Percentiles rank a stretch among this genome's conserved stretches.
phyloP scores from a whole-genome alignment of 352 stramenopile species.

The Globisporangium acanthophoron region DNA sequence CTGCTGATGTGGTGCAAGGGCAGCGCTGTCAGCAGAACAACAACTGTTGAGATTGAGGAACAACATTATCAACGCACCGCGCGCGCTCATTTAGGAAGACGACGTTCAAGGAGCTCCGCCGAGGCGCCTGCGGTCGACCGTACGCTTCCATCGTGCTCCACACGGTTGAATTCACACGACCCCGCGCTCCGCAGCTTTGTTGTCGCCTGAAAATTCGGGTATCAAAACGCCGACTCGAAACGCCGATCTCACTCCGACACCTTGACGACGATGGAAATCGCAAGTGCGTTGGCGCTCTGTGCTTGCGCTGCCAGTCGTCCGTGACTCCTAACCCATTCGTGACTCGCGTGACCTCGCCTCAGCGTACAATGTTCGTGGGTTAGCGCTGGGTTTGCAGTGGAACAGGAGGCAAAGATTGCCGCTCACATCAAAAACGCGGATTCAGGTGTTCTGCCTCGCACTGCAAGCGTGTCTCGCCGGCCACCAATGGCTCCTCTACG shows the following conservation, averaged over 20 bases:
- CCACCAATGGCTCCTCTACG: slow-evolving; percentile 62
- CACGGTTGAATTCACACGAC: no score
- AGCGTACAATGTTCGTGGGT: not conserved
- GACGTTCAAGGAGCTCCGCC: slow-evolving; percentile 19
- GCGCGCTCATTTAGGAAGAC: slow-evolving; percentile 36
- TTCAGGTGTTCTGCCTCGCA: slow-evolving; percentile 26
- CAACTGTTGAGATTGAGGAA: no score
- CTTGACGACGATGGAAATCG: not conserved
- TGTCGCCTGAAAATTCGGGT: not conserved
- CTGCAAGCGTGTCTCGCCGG: slow-evolving; percentile 68
- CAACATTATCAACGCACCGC: slow-evolving; percentile 15
- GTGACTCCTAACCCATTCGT: no score
- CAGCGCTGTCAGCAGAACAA: not conserved
- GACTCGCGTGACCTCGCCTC: not conserved
- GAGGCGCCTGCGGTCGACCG: slow-evolving; percentile 27
- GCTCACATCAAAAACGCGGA: not conserved
- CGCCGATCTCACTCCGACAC: not conserved
- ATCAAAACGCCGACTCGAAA: not conserved
- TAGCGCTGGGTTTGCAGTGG: not conserved
- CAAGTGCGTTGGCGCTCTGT: slow-evolving; percentile 6
- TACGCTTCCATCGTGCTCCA: slow-evolving; percentile 31
- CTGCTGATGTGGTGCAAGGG: not conserved
- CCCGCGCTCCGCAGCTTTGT: no score
- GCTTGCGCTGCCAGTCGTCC: not conserved
- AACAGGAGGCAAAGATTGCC: not conserved